Percentiles rank a stretch among this genome's conserved stretches.
Conservation (phyloP, 2,329 filamentous ascomycete species). For the Trichoderma hamatum region DNA sequence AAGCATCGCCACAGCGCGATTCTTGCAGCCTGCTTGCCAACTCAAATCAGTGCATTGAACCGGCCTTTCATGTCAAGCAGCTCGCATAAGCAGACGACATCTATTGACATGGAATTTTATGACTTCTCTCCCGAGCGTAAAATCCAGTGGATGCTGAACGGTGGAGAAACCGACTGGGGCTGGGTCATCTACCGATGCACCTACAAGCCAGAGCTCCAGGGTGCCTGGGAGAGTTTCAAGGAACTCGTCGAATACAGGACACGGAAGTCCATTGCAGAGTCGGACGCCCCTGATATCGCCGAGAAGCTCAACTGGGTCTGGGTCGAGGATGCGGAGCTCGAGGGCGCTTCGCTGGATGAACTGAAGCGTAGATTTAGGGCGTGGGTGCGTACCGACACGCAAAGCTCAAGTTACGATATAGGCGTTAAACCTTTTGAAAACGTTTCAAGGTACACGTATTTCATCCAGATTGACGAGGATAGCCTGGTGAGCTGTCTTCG, state of each 20-base stretch:
- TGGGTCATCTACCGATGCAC: conserved; percentile 8
- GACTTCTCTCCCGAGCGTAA: background rate
- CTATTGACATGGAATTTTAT: background rate
- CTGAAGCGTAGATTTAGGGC: background rate
- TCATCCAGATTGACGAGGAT: background rate
- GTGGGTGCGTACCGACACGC: background rate
- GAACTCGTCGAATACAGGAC: background rate
- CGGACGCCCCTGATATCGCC: background rate
- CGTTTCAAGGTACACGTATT: background rate
- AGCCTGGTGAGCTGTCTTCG: background rate
- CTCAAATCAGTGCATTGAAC: background rate
- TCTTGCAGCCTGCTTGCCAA: background rate
- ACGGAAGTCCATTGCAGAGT: background rate
- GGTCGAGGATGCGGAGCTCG: background rate
- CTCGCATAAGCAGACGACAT: background rate
- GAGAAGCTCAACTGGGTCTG: background rate
- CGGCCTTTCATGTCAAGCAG: background rate
- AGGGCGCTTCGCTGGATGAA: background rate
- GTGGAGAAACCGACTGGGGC: background rate
- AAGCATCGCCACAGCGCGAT: background rate
- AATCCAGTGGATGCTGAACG: background rate
- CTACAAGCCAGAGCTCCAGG: background rate
- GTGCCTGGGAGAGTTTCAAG: background rate
- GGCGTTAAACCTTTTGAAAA: too few species aligned
- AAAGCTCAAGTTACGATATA: background rate